Evolutionary conservation across 1,139 yeast genomes (phyloP).

Genomic region (Zygosaccharomyces sapae): DNA sequence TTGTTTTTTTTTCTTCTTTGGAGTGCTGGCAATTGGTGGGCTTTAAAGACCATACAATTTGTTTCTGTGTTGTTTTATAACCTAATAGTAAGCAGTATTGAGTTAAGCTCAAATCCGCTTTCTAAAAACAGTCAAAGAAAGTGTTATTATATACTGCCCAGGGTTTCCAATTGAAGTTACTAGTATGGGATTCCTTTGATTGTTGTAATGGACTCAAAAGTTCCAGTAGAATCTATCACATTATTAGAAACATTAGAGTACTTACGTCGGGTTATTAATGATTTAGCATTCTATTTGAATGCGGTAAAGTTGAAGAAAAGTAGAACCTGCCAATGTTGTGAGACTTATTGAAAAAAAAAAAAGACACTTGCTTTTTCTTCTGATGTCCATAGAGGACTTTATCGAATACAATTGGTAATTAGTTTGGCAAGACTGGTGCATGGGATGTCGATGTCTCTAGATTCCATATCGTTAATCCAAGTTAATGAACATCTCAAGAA

Average conservation of each 20-base stretch:
- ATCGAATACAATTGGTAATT: neutral
- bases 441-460: neutral
- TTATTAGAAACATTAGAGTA: conserved; percentile 8
- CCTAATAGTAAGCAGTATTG: too few relatives aligned
- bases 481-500: neutral
- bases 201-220: conserved; percentile 1
- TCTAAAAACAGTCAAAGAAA: too few relatives aligned
- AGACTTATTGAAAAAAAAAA: conserved; percentile 8
- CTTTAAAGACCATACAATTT: too few relatives aligned
- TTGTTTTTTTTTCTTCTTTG: neutral
- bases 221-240: conserved; percentile 1
- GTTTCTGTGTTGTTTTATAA: too few relatives aligned
- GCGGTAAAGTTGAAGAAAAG: conserved; percentile 8
- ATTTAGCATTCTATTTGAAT: conserved; percentile 9
- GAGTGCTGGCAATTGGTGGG: neutral
- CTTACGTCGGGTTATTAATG: conserved; percentile 9
- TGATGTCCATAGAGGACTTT: neutral
- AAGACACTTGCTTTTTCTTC: neutral
- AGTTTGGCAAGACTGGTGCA: neutral
- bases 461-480: neutral
- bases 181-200: conserved; percentile 2
- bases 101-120: too few relatives aligned
- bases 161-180: neutral
- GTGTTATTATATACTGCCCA: too few relatives aligned
- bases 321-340: conserved; percentile 9